Evolutionary conservation across 2,329 filamentous ascomycete species (phyloP).

Genomic region (Seiridium cupressi): DNA sequence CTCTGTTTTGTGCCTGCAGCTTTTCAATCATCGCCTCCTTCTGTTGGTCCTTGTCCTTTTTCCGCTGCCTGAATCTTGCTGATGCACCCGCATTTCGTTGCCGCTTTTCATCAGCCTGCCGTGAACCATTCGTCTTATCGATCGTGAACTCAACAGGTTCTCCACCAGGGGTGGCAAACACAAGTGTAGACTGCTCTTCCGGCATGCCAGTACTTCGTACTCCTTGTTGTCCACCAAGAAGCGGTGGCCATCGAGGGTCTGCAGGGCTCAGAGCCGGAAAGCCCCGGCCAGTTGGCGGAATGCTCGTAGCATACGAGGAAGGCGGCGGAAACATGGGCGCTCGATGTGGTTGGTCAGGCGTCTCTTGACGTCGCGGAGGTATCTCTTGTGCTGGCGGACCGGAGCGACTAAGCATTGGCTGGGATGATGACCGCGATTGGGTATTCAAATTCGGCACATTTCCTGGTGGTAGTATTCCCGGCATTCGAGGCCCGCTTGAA

Average conservation of each 20-base stretch:
- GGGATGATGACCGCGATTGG: slow-evolving; percentile 23
- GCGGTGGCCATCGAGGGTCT: slow-evolving; percentile 21
- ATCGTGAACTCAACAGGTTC: slow-evolving; percentile 61
- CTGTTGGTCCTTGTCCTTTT: slow-evolving; percentile 80
- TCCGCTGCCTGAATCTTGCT: slow-evolving; percentile 74
- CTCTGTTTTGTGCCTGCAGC: slow-evolving; percentile 65
- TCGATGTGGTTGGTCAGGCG: slow-evolving; percentile 14
- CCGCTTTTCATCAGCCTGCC: slow-evolving; percentile 80
- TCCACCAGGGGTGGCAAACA: slow-evolving; percentile 31
- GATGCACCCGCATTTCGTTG: slow-evolving; percentile 84
- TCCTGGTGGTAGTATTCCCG: slow-evolving; percentile 16
- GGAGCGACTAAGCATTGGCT: slow-evolving; percentile 19
- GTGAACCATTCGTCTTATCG: slow-evolving; percentile 79
- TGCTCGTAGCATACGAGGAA: slow-evolving; percentile 15
- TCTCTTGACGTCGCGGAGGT: slow-evolving; percentile 14
- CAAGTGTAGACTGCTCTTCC: slow-evolving; percentile 24
- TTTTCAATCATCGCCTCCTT: slow-evolving; percentile 67
- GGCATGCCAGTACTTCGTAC: slow-evolving; percentile 14
- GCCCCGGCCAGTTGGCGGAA: slow-evolving; percentile 15
- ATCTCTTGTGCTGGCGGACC: slow-evolving; percentile 16
- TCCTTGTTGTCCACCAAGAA: slow-evolving; percentile 13
- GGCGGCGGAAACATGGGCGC: slow-evolving; percentile 14
- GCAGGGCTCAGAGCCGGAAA: slow-evolving; percentile 18
- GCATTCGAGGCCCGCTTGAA: slow-evolving; percentile 17
- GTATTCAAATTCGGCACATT: slow-evolving; percentile 15